These are phyloP conservation scores for Naganishia vishniacii DNA, from an alignment of 768 basidiomycete genomes.

Conservation along the genomic window DNA sequence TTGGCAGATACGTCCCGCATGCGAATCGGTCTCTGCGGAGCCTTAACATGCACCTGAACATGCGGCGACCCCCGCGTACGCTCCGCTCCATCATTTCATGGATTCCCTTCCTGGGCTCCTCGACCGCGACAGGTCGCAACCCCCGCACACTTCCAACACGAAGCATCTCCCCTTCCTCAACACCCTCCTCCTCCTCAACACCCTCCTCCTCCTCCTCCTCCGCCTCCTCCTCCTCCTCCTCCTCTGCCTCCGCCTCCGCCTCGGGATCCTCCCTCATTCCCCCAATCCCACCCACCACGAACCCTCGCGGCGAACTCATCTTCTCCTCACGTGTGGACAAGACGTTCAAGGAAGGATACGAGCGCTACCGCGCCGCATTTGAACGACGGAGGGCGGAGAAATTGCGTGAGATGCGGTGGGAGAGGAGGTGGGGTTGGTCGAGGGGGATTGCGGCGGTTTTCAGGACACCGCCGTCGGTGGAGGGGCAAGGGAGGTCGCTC, in stretches of 20 bases:
- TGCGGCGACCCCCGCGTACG: constrained; percentile 62
- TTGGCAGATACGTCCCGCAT: constrained; percentile 82
- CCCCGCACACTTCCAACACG: too few relatives aligned
- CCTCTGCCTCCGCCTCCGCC: constrained; percentile 35
- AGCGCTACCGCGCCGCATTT: constrained; percentile 80
- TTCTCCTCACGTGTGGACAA: constrained; percentile 83
- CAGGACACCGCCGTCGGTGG: not conserved
- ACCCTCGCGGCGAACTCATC: constrained; percentile 92
- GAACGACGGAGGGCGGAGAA: constrained; percentile 67
- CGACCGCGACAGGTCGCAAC: constrained; percentile 44
- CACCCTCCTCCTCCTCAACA: constrained; percentile 19
- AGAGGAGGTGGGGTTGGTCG: not conserved
- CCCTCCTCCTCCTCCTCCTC: constrained; percentile 42
- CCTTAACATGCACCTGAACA: constrained; percentile 96
- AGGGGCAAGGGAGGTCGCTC: not conserved
- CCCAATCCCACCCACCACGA: constrained; percentile 80
- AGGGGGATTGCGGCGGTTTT: not conserved
- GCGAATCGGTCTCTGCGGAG: constrained; percentile 85
- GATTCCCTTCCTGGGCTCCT: not conserved
- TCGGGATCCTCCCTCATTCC: constrained; percentile 55
- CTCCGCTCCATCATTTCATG: constrained; percentile 40
- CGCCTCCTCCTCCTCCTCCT: not conserved
- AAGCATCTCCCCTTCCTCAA: not conserved
- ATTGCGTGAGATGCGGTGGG: constrained; percentile 27
- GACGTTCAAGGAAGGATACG: constrained; percentile 81